phyloP scores from a whole-genome alignment of 2,329 filamentous ascomycete species.

The Ascochyta rabiei region DNA sequence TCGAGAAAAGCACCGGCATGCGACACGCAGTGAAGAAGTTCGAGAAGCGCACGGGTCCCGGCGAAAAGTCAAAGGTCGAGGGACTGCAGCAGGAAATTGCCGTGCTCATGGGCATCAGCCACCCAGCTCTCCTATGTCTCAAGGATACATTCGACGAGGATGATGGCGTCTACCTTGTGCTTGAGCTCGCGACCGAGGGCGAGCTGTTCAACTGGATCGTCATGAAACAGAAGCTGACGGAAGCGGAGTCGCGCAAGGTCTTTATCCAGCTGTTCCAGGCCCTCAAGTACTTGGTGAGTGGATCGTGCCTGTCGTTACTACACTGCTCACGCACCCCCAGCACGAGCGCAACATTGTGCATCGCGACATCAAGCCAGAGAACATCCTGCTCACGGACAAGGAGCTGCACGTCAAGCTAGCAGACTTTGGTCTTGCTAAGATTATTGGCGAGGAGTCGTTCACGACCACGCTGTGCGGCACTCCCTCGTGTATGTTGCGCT shows the following conservation, averaged over 20 bases:
- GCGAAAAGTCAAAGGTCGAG: slow-evolving; percentile 82
- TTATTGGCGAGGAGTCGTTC: slow-evolving; percentile 97
- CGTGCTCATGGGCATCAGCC: slow-evolving; percentile 94
- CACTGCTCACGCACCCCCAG: slow-evolving; percentile 58
- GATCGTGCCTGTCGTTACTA: not conserved
- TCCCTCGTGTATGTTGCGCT: slow-evolving; percentile 70
- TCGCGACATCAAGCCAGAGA: slow-evolving; percentile 96
- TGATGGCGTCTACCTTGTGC: slow-evolving; percentile 86
- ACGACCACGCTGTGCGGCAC: slow-evolving; percentile 96
- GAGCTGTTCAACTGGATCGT: slow-evolving; percentile 97
- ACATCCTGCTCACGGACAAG: slow-evolving; percentile 87
- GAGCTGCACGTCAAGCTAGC: slow-evolving; percentile 87
- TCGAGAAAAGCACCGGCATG: slow-evolving; percentile 81
- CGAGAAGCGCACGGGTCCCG: slow-evolving; percentile 79
- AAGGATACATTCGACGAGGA: slow-evolving; percentile 95
- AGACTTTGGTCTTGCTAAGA: slow-evolving; percentile 96
- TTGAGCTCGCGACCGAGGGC: slow-evolving; percentile 89
- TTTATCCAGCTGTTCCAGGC: slow-evolving; percentile 93
- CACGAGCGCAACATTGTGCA: slow-evolving; percentile 98
- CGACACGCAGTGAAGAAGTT: slow-evolving; percentile 95
- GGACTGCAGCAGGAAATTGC: slow-evolving; percentile 94
- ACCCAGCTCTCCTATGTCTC: slow-evolving; percentile 88
- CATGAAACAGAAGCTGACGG: slow-evolving; percentile 84
- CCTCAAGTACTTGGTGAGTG: slow-evolving; percentile 87
- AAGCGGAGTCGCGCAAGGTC: slow-evolving; percentile 82